Conservation (phyloP, 768 basidiomycete genomes). For the Ramaria rubella region DNA sequence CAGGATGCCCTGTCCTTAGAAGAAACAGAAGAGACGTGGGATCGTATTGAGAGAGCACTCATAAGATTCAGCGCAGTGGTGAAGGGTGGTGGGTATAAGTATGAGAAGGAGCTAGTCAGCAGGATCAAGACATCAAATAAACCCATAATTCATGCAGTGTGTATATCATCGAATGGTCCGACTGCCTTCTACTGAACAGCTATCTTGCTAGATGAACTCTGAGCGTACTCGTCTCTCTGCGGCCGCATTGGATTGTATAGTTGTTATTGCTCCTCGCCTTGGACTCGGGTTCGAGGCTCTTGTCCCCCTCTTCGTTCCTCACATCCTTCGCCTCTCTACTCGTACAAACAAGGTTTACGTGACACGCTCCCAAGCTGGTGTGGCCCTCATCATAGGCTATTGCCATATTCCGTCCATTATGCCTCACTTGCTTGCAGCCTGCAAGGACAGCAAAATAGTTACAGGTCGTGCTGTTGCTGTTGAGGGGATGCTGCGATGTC, state of each 20-base stretch:
- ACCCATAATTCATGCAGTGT: constrained; percentile 48
- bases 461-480: constrained; percentile 58
- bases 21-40: constrained; percentile 81
- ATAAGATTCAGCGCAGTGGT: constrained; percentile 40
- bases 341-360: constrained; percentile 76
- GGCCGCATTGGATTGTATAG: constrained; percentile 57
- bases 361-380: constrained; percentile 54
- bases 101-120: constrained; percentile 43
- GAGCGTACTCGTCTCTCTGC: constrained; percentile 71
- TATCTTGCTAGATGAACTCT: constrained; percentile 42
- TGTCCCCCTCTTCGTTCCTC: constrained; percentile 58
- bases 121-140: constrained; percentile 46
- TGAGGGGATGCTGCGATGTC: constrained; percentile 56
- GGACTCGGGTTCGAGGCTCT: constrained; percentile 61
- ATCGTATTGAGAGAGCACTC: constrained; percentile 50
- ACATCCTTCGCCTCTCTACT: constrained; percentile 58
- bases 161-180: background rate
- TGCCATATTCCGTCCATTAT: constrained; percentile 64
- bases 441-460: constrained; percentile 59
- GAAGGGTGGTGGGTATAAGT: constrained; percentile 46
- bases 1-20: constrained; percentile 37
- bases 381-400: constrained; percentile 54
- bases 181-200: background rate
- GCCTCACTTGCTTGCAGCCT: constrained; percentile 48
- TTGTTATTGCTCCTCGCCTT: constrained; percentile 45